Conservation (phyloP, 1,284 basidiomycete species). For the Naganishia sp. region DNA sequence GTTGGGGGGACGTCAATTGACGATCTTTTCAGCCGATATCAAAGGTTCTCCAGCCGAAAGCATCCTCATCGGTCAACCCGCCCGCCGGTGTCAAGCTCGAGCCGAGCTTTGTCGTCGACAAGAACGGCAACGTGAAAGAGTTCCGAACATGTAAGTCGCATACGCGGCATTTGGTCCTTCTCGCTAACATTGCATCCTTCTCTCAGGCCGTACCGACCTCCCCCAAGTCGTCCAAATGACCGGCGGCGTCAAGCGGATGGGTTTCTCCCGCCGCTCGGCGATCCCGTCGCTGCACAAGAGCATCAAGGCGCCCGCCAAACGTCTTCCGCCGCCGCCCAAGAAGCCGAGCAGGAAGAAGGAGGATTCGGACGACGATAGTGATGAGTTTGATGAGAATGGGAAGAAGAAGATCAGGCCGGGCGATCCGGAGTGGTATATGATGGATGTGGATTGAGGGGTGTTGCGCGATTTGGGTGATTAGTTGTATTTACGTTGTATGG, state of each 20-base stretch:
- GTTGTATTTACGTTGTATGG: slow-evolving; percentile 8
- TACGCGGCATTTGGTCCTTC: not conserved
- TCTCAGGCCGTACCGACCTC: slow-evolving; percentile 49
- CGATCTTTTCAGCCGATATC: not conserved
- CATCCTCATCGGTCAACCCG: slow-evolving; percentile 2
- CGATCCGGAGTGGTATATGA: slow-evolving; percentile 37
- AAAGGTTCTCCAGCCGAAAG: slow-evolving; percentile 10
- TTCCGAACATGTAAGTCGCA: slow-evolving; percentile 31
- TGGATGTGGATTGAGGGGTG: slow-evolving; percentile 35
- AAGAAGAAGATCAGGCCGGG: slow-evolving; percentile 41
- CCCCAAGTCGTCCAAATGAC: slow-evolving; percentile 47
- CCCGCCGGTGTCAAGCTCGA: slow-evolving; percentile 6
- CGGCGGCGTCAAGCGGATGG: slow-evolving; percentile 43
- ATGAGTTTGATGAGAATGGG: slow-evolving; percentile 41
- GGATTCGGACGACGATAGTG: slow-evolving; percentile 43
- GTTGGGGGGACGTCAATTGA: not conserved
- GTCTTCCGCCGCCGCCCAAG: slow-evolving; percentile 48
- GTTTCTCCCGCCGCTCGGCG: slow-evolving; percentile 46
- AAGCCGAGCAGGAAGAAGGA: slow-evolving; percentile 49
- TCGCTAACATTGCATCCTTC: not conserved
- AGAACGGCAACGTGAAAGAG: slow-evolving; percentile 32
- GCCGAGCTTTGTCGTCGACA: slow-evolving; percentile 33
- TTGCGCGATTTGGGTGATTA: not conserved
- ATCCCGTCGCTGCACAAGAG: slow-evolving; percentile 49
- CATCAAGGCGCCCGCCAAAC: slow-evolving; percentile 49